Evolutionary conservation across 805 yeast genomes (phyloP).

Genomic region (Starmerella roubikii): DNA sequence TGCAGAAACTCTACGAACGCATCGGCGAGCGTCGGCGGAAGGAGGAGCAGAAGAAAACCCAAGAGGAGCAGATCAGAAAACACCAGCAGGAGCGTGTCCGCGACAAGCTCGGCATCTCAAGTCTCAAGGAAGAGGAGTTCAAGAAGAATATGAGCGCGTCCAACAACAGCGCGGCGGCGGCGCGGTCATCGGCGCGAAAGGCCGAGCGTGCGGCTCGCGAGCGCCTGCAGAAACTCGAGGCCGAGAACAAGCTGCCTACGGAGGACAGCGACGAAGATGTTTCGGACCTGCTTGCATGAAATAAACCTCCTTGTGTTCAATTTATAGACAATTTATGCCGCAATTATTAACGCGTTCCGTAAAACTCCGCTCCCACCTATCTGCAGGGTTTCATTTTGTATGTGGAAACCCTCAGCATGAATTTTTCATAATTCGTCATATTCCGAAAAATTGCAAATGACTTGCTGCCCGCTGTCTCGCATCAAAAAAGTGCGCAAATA

Average conservation of each 20-base stretch:
- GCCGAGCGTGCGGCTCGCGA: too few relatives aligned
- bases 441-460: too few relatives aligned
- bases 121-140: constrained; percentile 5
- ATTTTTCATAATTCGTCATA: too few relatives aligned
- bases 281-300: constrained; percentile 20
- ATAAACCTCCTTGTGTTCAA: too few relatives aligned
- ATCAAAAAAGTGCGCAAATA: constrained; percentile 33
- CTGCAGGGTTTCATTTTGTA: too few relatives aligned
- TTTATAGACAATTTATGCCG: too few relatives aligned
- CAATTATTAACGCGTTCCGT: too few relatives aligned
- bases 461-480: constrained; percentile 12
- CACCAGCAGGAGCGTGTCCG: constrained; percentile 21
- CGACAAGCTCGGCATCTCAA: constrained; percentile 18
- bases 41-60: constrained; percentile 18
- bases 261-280: constrained; percentile 25
- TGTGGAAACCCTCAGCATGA: too few relatives aligned
- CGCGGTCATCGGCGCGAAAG: too few relatives aligned
- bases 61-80: constrained; percentile 20
- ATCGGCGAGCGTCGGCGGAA: constrained; percentile 20
- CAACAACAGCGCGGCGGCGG: not conserved
- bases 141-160: not conserved
- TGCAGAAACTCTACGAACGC: constrained; percentile 21
- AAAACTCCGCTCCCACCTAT: too few relatives aligned
- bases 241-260: not conserved
- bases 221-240: too few relatives aligned